Percentiles rank a stretch among this genome's conserved stretches.
Evolutionary conservation across 169 alveolate genomes (phyloP).

Genomic region (Perkinsus olseni): DNA sequence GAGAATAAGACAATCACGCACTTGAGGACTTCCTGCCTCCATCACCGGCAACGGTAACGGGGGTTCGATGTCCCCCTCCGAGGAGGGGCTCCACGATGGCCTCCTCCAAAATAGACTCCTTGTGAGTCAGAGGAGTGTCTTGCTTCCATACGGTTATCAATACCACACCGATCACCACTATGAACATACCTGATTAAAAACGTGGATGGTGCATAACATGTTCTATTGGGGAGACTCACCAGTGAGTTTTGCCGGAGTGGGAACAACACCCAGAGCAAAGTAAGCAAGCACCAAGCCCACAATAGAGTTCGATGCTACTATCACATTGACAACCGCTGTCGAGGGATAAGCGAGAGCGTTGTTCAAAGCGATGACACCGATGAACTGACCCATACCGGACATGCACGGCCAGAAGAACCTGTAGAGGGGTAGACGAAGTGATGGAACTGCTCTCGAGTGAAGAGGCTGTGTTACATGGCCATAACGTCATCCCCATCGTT

Average conservation of each 20-base stretch:
- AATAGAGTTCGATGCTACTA: background rate
- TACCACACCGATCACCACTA: background rate
- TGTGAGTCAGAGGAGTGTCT: background rate
- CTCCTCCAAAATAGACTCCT: background rate
- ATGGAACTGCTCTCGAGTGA: no score
- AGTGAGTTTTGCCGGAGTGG: background rate
- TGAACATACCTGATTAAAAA: background rate
- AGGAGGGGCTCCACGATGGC: background rate
- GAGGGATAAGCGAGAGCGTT: background rate
- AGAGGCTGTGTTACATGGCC: background rate
- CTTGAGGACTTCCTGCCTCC: background rate
- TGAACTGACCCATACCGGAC: background rate
- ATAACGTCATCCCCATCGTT: background rate
- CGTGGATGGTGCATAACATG: background rate
- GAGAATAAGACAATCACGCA: background rate
- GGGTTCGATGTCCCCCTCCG: background rate
- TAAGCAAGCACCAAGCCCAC: background rate
- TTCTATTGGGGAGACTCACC: background rate
- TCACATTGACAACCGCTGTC: background rate
- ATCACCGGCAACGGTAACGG: background rate
- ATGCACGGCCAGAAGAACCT: background rate
- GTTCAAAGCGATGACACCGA: background rate
- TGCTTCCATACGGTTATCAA: background rate
- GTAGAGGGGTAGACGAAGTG: background rate
- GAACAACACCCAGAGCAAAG: background rate